A percentile compares a stretch with the other conserved stretches of the same genome.
Evolutionary conservation across 208 protist genomes (phyloP).

Genomic region (Acanthamoeba polyphaga): DNA sequence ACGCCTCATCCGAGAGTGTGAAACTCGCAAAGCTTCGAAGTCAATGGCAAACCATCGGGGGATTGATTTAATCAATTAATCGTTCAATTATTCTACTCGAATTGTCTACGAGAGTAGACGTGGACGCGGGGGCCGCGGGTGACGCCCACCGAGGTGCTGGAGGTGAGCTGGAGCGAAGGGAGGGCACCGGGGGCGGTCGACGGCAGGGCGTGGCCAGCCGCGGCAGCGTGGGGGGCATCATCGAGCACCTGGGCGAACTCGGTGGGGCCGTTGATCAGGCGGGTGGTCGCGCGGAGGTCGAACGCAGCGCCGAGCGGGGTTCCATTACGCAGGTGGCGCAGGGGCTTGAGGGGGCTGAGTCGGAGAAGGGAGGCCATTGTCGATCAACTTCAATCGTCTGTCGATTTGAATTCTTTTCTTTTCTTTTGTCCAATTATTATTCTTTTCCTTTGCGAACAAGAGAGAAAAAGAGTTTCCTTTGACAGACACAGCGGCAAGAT

Average conservation of each 20-base stretch:
- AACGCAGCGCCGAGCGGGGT: constrained; percentile 11
- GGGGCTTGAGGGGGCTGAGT: constrained; percentile 46
- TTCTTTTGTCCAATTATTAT: neutral
- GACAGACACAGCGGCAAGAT: neutral
- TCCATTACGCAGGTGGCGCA: constrained; percentile 35
- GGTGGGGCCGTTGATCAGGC: constrained; percentile 39
- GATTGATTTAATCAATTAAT: neutral
- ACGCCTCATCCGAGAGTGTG: too few species aligned
- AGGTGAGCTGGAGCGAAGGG: neutral
- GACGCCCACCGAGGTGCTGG: neutral
- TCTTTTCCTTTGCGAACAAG: neutral
- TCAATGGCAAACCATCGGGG: too few species aligned
- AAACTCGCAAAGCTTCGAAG: too few species aligned
- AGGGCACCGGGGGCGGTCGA: constrained; percentile 27
- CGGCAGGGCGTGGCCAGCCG: neutral
- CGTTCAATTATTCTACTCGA: neutral
- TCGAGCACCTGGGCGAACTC: neutral
- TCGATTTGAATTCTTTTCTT: neutral
- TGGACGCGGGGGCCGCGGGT: constrained; percentile 23
- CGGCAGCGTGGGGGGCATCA: neutral
- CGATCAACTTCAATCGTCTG: neutral
- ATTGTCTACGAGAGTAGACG: constrained; percentile 7
- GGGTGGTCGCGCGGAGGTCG: constrained; percentile 15
- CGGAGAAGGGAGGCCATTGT: constrained; percentile 52
- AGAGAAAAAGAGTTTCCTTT: neutral